Evolutionary conservation across 1,139 yeast genomes (phyloP).

Genomic region (Taiozyma sp.): DNA sequence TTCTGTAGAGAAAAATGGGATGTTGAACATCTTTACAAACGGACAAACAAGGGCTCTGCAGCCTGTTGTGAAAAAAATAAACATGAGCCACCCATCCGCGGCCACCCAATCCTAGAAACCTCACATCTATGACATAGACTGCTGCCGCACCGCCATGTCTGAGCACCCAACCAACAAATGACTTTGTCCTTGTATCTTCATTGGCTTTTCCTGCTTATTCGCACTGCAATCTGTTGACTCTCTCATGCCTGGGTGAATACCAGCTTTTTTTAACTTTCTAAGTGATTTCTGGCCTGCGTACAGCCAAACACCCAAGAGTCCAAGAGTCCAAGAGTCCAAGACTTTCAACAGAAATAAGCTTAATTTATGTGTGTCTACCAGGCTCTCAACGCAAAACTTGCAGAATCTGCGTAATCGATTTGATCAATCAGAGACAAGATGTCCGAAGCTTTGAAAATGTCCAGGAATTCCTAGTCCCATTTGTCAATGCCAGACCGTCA

Average conservation of each 20-base stretch:
- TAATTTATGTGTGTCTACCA: neutral
- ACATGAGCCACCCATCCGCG: neutral
- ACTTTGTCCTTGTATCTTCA: neutral
- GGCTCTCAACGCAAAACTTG: neutral
- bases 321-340: neutral
- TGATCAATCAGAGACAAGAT: conserved; percentile 1
- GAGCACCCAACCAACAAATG: neutral
- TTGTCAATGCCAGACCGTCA: neutral
- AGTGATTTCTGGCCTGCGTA: neutral
- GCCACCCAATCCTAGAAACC: neutral
- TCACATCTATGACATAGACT: neutral
- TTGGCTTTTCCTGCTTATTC: neutral
- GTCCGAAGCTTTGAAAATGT: neutral
- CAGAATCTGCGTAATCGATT: conserved; percentile 1
- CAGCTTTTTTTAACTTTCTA: neutral
- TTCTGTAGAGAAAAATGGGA: neutral
- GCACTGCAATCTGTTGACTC: too few species aligned
- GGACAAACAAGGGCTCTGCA: neutral
- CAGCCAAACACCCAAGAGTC: neutral
- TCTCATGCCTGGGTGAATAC: neutral
- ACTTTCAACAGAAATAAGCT: neutral
- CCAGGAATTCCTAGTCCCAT: neutral
- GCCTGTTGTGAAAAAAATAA: neutral
- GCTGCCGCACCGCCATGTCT: neutral
- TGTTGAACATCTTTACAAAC: neutral